Conservation (phyloP, 306 rosid genomes). For the Cicer yamashitae region DNA sequence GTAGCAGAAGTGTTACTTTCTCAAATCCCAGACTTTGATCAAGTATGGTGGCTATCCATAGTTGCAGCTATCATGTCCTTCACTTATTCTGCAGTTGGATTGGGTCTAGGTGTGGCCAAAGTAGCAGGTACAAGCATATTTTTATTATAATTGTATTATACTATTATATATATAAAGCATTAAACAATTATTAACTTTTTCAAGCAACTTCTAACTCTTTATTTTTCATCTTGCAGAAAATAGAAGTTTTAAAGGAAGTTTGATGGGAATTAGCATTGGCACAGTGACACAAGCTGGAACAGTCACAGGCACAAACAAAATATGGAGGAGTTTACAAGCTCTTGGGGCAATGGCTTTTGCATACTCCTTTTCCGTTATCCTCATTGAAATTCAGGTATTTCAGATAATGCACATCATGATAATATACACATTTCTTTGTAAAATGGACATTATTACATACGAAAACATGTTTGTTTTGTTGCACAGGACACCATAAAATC, state of each 20-base stretch:
- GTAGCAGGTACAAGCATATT: constrained; percentile 59
- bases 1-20: constrained; percentile 67
- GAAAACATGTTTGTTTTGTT: constrained; percentile 2
- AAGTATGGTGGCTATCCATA: constrained; percentile 81
- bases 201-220: constrained; percentile 3
- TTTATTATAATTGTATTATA: too few species aligned
- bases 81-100: constrained; percentile 66
- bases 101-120: constrained; percentile 69
- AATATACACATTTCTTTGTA: neutral
- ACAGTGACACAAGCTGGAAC: constrained; percentile 61
- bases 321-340: constrained; percentile 81
- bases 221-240: constrained; percentile 51
- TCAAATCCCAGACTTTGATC: constrained; percentile 77
- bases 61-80: constrained; percentile 83
- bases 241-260: constrained; percentile 65
- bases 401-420: neutral
- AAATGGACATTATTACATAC: neutral
- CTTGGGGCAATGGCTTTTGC: constrained; percentile 82
- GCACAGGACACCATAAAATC: constrained; percentile 74
- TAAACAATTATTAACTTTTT: neutral
- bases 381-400: constrained; percentile 78
- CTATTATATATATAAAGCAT: neutral
- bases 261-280: constrained; percentile 70
- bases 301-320: constrained; percentile 66
- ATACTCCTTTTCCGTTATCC: constrained; percentile 74